phyloP scores from a whole-genome alignment of 306 rosid genomes.

The Rosa lucieae region DNA sequence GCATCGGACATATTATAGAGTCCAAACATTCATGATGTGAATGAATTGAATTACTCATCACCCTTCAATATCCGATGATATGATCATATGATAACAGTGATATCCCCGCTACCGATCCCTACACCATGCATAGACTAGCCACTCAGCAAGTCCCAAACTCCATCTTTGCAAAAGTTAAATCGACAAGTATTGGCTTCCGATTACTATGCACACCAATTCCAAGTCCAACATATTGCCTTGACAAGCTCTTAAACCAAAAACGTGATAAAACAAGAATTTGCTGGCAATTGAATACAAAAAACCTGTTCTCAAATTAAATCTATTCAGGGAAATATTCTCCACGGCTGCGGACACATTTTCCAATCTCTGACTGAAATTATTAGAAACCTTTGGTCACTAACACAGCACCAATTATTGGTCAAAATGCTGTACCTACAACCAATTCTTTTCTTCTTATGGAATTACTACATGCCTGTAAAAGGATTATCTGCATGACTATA shows the following conservation, averaged over 20 bases:
- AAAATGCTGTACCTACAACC: conserved; percentile 31
- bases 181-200: not conserved
- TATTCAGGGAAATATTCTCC: conserved; percentile 21
- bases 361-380: conserved; percentile 31
- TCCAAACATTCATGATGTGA: not conserved
- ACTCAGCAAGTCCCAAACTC: not conserved
- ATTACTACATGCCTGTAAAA: conserved; percentile 19
- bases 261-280: not conserved
- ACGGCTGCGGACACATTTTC: conserved; percentile 32
- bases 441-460: conserved; percentile 25
- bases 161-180: not conserved
- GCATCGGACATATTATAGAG: not conserved
- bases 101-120: not conserved
- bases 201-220: not conserved
- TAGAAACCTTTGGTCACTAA: conserved; percentile 24
- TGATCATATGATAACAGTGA: not conserved
- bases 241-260: not conserved
- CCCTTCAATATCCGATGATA: not conserved
- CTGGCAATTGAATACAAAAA: not conserved
- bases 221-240: not conserved
- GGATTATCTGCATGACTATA: conserved; percentile 13
- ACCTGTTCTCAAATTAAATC: conserved; percentile 7
- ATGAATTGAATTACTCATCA: not conserved
- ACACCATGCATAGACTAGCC: not conserved
- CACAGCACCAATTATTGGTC: conserved; percentile 35